These are phyloP conservation scores for Botrytis porri DNA, from an alignment of 2,329 filamentous ascomycete species.

Conservation along the genomic window DNA sequence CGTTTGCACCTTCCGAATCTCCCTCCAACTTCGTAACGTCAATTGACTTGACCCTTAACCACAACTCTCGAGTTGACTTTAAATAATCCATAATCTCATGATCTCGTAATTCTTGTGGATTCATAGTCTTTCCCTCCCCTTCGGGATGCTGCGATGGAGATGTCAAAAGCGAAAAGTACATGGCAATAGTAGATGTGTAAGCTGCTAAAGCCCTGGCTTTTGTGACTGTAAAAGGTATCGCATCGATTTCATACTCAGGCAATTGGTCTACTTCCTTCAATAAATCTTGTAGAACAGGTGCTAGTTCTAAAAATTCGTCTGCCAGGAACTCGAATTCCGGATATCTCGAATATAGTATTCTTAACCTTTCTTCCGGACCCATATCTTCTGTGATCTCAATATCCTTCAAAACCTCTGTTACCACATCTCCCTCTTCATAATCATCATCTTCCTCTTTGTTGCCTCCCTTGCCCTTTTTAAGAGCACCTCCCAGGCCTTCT, in stretches of 20 bases:
- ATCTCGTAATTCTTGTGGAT: slow-evolving; percentile 77
- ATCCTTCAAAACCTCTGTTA: slow-evolving; percentile 84
- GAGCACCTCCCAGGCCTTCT: background rate
- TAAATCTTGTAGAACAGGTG: slow-evolving; percentile 57
- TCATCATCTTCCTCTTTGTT: slow-evolving; percentile 47
- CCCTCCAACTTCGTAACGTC: slow-evolving; percentile 35
- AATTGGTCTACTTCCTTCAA: slow-evolving; percentile 52
- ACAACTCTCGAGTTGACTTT: slow-evolving; percentile 74
- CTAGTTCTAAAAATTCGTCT: slow-evolving; percentile 56
- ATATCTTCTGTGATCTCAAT: slow-evolving; percentile 78
- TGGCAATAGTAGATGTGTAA: slow-evolving; percentile 80
- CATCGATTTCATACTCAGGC: slow-evolving; percentile 30
- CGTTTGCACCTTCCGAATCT: slow-evolving; percentile 35
- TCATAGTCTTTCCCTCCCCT: slow-evolving; percentile 56
- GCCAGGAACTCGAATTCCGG: slow-evolving; percentile 88
- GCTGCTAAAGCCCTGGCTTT: slow-evolving; percentile 80
- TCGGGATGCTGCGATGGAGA: slow-evolving; percentile 65
- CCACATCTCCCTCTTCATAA: slow-evolving; percentile 54
- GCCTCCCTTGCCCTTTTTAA: slow-evolving; percentile 45
- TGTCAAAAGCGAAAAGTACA: slow-evolving; percentile 94
- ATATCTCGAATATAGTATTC: slow-evolving; percentile 75
- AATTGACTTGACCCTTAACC: slow-evolving; percentile 71
- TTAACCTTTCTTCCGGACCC: slow-evolving; percentile 68
- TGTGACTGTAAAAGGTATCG: slow-evolving; percentile 44
- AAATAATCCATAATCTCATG: slow-evolving; percentile 89